Percentiles rank a stretch among this genome's conserved stretches.
These are phyloP conservation scores for Trichoderma arundinaceum DNA, from an alignment of 2,329 filamentous ascomycete genomes.

Conservation along the genomic window DNA sequence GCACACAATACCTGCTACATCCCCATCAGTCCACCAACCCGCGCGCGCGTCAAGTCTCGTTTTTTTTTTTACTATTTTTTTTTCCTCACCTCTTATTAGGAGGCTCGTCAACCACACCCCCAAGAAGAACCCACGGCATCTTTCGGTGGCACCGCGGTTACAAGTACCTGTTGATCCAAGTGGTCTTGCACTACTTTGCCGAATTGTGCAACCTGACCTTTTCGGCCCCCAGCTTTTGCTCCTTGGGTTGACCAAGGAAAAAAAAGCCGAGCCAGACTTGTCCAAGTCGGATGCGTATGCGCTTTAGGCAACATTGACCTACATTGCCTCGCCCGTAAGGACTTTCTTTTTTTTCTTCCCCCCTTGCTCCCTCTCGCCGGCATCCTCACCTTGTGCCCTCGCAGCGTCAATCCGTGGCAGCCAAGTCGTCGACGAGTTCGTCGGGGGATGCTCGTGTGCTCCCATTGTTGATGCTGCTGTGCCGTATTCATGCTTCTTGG, in stretches of 20 bases:
- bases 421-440: constrained; percentile 12
- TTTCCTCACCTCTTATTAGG: constrained; percentile 21
- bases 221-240: constrained; percentile 35
- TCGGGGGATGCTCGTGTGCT: constrained; percentile 25
- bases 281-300: constrained; percentile 38
- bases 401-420: constrained; percentile 31
- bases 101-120: constrained; percentile 27
- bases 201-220: constrained; percentile 37
- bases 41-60: constrained; percentile 18
- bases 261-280: constrained; percentile 33
- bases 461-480: constrained; percentile 25
- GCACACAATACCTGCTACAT: constrained; percentile 15
- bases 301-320: constrained; percentile 38
- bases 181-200: constrained; percentile 32
- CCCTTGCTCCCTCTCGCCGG: constrained; percentile 34
- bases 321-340: constrained; percentile 47
- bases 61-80: background rate
- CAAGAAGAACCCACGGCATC: constrained; percentile 18
- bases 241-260: constrained; percentile 34
- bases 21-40: constrained; percentile 19
- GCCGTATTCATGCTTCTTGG: constrained; percentile 23
- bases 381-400: constrained; percentile 33
- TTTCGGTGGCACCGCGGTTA: constrained; percentile 29
- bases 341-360: constrained; percentile 33
- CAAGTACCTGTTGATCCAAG: constrained; percentile 31